phyloP scores from a whole-genome alignment of 176 grass and related monocot genomes.

The Eremochloa ophiuroides region DNA sequence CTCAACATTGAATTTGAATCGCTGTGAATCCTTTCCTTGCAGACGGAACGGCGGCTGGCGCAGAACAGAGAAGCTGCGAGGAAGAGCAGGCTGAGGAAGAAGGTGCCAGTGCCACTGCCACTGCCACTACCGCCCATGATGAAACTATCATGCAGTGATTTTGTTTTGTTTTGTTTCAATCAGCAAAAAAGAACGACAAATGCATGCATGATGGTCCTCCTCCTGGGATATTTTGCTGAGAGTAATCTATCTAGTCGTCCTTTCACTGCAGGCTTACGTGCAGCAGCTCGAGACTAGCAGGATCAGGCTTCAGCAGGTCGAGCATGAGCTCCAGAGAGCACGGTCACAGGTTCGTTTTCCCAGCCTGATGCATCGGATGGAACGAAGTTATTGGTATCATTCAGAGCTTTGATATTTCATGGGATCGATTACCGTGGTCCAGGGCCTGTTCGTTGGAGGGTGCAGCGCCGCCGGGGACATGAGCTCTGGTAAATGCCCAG shows the following conservation, averaged over 20 bases:
- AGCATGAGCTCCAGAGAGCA: slow-evolving; percentile 86
- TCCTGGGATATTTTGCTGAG: background rate
- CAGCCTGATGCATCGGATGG: background rate
- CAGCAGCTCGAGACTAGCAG: slow-evolving; percentile 91
- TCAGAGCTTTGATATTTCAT: slow-evolving; percentile 4
- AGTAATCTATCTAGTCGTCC: background rate
- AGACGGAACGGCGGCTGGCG: slow-evolving; percentile 87
- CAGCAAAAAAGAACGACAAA: background rate
- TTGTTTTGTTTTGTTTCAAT: background rate
- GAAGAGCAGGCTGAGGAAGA: slow-evolving; percentile 97
- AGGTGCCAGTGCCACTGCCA: slow-evolving; percentile 38
- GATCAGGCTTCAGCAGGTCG: slow-evolving; percentile 89
- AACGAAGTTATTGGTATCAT: background rate
- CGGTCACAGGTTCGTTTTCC: slow-evolving; percentile 73
- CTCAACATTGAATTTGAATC: background rate
- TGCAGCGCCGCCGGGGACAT: slow-evolving; percentile 61
- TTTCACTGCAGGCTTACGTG: slow-evolving; percentile 70
- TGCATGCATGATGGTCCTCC: background rate
- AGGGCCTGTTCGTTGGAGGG: slow-evolving; percentile 86
- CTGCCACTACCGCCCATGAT: background rate
- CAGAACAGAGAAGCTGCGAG: slow-evolving; percentile 97
- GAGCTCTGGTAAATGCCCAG: slow-evolving; percentile 68
- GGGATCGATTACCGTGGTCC: slow-evolving; percentile 19
- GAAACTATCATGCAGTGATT: background rate
- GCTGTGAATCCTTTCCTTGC: background rate